Percentiles rank a stretch among this genome's conserved stretches.
These are phyloP conservation scores for Pseudopithomyces chartarum DNA, from an alignment of 2,329 filamentous ascomycete genomes.

Conservation along the genomic window DNA sequence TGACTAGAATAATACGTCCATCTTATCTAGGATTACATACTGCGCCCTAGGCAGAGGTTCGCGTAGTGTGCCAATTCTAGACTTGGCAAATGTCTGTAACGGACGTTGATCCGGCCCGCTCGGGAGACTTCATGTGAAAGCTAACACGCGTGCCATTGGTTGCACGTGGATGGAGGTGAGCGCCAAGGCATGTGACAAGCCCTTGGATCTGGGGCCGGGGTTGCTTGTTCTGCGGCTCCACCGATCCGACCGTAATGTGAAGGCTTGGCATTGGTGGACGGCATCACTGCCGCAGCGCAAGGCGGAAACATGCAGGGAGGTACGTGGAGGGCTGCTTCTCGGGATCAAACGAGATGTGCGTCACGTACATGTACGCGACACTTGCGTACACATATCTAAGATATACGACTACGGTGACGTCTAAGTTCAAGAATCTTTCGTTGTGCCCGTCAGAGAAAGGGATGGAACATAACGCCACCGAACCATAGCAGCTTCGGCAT, in stretches of 20 bases:
- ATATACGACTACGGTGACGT: background rate
- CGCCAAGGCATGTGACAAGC: background rate
- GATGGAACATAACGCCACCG: background rate
- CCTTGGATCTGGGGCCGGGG: background rate
- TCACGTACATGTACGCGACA: background rate
- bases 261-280: background rate
- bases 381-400: background rate
- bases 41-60: background rate
- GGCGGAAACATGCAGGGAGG: background rate
- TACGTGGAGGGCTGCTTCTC: background rate
- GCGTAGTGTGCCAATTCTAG: background rate
- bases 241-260: background rate
- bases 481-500: background rate
- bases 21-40: background rate
- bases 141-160: background rate
- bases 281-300: background rate
- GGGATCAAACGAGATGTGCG: background rate
- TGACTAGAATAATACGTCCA: background rate
- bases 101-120: background rate
- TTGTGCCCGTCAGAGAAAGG: background rate
- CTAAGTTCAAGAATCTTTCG: background rate
- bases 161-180: background rate
- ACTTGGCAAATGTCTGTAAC: background rate
- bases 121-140: background rate
- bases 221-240: background rate